A percentile compares a stretch with the other conserved stretches of the same genome.
phyloP scores from a whole-genome alignment of 73 alveolate genomes.

The Uronychia setigera region DNA sequence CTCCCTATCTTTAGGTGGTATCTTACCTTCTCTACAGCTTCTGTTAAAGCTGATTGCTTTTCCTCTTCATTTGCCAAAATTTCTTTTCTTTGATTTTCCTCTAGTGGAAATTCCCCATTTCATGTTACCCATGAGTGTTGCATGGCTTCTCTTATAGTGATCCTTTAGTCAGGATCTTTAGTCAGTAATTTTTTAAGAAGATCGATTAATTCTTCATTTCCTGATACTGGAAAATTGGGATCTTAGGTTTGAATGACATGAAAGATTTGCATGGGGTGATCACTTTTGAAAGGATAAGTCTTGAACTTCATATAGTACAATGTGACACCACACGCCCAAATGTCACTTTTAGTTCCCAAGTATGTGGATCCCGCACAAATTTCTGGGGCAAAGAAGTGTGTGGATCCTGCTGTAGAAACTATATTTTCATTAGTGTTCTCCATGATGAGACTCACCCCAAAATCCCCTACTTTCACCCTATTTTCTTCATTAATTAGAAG shows the following conservation, averaged over 20 bases:
- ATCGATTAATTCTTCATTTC: slow-evolving; percentile 31
- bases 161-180: slow-evolving; percentile 83
- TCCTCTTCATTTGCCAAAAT: slow-evolving; percentile 24
- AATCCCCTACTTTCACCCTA: slow-evolving; percentile 75
- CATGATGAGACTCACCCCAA: slow-evolving; percentile 69
- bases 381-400: slow-evolving; percentile 44
- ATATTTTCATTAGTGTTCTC: slow-evolving; percentile 39
- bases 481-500: slow-evolving; percentile 69
- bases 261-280: background rate
- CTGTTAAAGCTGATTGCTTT: slow-evolving; percentile 10
- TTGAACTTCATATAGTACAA: slow-evolving; percentile 39
- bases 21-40: background rate
- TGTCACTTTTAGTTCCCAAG: slow-evolving; percentile 44
- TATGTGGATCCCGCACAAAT: slow-evolving; percentile 39
- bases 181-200: slow-evolving; percentile 58
- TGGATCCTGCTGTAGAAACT: slow-evolving; percentile 53
- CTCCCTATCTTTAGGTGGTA: no score
- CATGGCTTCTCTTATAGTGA: slow-evolving; percentile 67
- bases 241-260: background rate
- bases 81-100: slow-evolving; percentile 1
- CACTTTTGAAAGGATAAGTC: slow-evolving; percentile 17
- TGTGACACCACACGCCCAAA: slow-evolving; percentile 56
- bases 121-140: slow-evolving; percentile 78
- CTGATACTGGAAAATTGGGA: background rate
- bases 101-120: slow-evolving; percentile 41